Evolutionary conservation across 257 asterid species (phyloP).

Genomic region (Solanum medicagineum): DNA sequence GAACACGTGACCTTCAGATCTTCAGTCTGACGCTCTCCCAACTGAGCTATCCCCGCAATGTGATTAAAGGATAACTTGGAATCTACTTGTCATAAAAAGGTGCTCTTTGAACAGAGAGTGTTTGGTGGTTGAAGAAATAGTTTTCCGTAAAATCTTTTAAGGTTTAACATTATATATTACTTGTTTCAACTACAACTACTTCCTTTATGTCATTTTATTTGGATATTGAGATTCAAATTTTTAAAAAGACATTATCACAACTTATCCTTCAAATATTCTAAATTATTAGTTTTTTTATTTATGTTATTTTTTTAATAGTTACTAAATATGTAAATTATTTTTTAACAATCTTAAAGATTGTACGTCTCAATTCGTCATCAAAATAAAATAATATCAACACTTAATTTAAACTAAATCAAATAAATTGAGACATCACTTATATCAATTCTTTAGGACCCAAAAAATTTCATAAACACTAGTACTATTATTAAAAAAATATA

Average conservation of each 20-base stretch:
- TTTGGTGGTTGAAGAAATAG: not conserved
- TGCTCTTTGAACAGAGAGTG: not conserved
- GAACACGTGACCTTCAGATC: slow-evolving; percentile 76
- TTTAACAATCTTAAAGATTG: too few relatives aligned
- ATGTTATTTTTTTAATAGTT: too few relatives aligned
- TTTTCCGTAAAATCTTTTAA: not conserved
- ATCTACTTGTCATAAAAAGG: too few relatives aligned
- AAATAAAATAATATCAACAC: too few relatives aligned
- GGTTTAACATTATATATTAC: not conserved
- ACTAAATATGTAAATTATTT: too few relatives aligned
- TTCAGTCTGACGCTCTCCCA: slow-evolving; percentile 89
- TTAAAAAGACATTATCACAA: too few relatives aligned
- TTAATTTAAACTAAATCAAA: too few relatives aligned
- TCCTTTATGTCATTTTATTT: too few relatives aligned
- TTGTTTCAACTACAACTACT: not conserved
- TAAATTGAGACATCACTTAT: not conserved
- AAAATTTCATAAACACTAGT: not conserved
- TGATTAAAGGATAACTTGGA: not conserved
- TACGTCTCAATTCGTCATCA: too few relatives aligned
- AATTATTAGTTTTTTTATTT: too few relatives aligned
- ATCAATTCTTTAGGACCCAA: not conserved
- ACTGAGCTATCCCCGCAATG: slow-evolving; percentile 69
- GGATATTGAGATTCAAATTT: too few relatives aligned
- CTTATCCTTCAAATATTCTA: too few relatives aligned
- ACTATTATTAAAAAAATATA: not conserved